These are phyloP conservation scores for Coffea humblotiana DNA, from an alignment of 305 asterid genomes.

Conservation along the genomic window DNA sequence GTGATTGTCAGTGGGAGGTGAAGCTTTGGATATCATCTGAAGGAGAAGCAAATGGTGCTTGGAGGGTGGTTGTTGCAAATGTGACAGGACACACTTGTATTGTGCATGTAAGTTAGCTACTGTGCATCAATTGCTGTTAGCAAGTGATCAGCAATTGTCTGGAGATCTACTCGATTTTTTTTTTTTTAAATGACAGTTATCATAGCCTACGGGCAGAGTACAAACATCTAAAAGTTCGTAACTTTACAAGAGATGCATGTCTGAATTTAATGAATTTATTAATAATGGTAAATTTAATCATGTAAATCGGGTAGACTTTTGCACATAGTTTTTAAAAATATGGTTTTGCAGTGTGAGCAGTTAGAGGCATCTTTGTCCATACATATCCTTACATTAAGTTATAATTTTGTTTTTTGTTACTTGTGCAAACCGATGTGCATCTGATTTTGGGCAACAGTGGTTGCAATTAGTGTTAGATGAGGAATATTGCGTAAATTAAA, in stretches of 20 bases:
- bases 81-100: slow-evolving; percentile 96
- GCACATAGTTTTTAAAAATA: not conserved
- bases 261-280: not conserved
- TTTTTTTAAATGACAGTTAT: not conserved
- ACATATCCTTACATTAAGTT: not conserved
- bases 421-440: not conserved
- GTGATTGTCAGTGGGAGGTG: slow-evolving; percentile 94
- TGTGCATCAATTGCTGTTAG: not conserved
- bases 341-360: not conserved
- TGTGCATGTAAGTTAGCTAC: slow-evolving; percentile 68
- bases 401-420: not conserved
- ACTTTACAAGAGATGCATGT: not conserved
- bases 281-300: not conserved
- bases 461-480: not conserved
- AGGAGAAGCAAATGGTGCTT: slow-evolving; percentile 93
- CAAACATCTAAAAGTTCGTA: not conserved
- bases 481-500: slow-evolving; percentile 10
- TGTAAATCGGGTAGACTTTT: not conserved
- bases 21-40: slow-evolving; percentile 89
- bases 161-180: not conserved
- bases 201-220: not conserved
- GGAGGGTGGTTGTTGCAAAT: slow-evolving; percentile 88
- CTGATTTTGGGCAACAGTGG: not conserved
- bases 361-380: not conserved
- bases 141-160: not conserved